Evolutionary conservation across 495 filamentous ascomycete genomes (phyloP), one percentile per base, ranked within the genome.

Genomic region (Bombardia bombarda): DNA sequence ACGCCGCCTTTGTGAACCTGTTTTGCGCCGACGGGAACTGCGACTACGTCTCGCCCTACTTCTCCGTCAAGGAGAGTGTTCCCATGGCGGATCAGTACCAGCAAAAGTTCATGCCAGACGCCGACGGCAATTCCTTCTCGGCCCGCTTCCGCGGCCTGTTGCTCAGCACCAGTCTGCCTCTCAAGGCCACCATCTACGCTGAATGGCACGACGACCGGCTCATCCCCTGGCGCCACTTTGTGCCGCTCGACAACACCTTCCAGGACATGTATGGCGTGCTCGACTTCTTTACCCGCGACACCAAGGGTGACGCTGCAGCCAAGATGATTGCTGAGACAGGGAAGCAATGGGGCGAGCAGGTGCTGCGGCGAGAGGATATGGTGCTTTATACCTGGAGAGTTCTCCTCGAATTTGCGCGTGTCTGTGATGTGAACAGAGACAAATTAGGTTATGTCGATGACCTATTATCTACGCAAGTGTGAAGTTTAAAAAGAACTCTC

Each of bases 171-270:
- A 61, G 59, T 14, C 48, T 55, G 1, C 63, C 64, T 2, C 46
- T 80, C 17, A 77, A 75, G 44, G 60, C 69, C 42, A 75, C 65
- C 0, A 35, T 75, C 3, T 58, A 77, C 12, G 55, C 63, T n/a
- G 77, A 80, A 53, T 79, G 74, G 77, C 77, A 78, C 45, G 72
- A 77, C 40, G 70, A 74, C 8, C 61, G 74, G 5, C 58, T 79
- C 16, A 32, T 68, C 12, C 70, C 75, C 0, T 79, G 76, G 75
- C 55, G 73, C 12, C 75, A 78, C 46, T 79, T 32, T 42, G 39
- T 18, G 5, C 39, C 39, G 7, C 8, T 42, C 2, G 28, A 40
- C 38, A 40, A 40, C 38, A 69, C 39, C 60, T 78, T 23, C 71
- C 69, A 0, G 56, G 72, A 70, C 28, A 49, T 70, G 32, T 42